Conservation (phyloP, 2,329 filamentous ascomycete genomes). For the Fusarium citri region DNA sequence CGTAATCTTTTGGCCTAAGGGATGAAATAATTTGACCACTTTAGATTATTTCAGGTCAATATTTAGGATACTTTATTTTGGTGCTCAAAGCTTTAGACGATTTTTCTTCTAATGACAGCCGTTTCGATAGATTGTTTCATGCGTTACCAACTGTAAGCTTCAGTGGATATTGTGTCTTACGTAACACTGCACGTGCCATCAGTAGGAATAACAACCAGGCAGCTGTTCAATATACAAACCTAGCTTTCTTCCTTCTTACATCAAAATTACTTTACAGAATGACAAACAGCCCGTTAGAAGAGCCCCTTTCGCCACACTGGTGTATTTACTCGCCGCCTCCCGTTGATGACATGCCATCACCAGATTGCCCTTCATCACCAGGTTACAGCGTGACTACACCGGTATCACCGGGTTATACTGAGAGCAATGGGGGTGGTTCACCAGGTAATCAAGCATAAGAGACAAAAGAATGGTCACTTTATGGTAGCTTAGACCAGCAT, state of each 20-base stretch:
- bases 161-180: background rate
- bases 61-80: background rate
- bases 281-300: background rate
- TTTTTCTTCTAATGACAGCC: too few species aligned
- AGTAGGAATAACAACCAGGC: background rate
- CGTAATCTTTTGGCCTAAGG: background rate
- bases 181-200: background rate
- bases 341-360: background rate
- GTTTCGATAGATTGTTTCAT: too few species aligned
- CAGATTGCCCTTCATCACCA: background rate
- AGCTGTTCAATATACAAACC: background rate
- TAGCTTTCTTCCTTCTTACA: background rate
- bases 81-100: background rate
- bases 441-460: background rate
- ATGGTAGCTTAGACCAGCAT: rapidly evolving
- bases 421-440: too few species aligned
- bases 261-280: background rate
- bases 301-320: too few species aligned
- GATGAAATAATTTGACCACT: background rate
- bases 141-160: background rate
- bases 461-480: background rate
- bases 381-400: background rate
- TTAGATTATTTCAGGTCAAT: rapidly evolving
- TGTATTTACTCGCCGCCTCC: background rate
- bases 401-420: too few species aligned